Evolutionary conservation across 2,329 filamentous ascomycete genomes (phyloP).

Genomic region (Pseudocercospora pini-densiflorae): DNA sequence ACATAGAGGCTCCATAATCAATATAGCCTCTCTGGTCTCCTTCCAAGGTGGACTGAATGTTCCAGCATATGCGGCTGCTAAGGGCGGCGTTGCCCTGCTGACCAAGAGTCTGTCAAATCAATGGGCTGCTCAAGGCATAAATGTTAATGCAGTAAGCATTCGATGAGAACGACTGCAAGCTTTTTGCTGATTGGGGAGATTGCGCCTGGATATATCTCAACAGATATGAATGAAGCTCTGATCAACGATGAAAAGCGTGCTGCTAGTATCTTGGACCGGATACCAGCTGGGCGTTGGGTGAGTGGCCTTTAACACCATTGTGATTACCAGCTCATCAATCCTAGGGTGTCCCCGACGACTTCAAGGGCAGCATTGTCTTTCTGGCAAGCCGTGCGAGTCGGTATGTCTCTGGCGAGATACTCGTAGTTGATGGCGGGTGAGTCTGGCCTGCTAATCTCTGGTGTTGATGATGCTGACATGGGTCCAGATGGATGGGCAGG

Average conservation of each 20-base stretch:
- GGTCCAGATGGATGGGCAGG: background rate
- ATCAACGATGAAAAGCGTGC: constrained; percentile 72
- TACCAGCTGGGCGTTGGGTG: constrained; percentile 84
- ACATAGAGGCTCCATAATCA: constrained; percentile 72
- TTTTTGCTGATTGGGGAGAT: constrained; percentile 50
- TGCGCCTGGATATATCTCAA: constrained; percentile 85
- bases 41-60: constrained; percentile 89
- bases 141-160: constrained; percentile 67
- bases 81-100: constrained; percentile 81
- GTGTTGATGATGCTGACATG: background rate
- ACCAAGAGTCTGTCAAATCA: constrained; percentile 86
- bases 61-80: constrained; percentile 82
- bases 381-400: constrained; percentile 73
- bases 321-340: background rate
- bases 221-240: constrained; percentile 87
- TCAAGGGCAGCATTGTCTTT: constrained; percentile 80
- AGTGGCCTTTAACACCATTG: constrained; percentile 29
- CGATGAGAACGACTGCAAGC: background rate
- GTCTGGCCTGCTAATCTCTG: background rate
- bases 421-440: constrained; percentile 87
- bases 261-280: constrained; percentile 74
- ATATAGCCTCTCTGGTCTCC: constrained; percentile 77
- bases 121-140: constrained; percentile 76
- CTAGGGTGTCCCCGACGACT: constrained; percentile 68
- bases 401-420: constrained; percentile 79